Conservation (phyloP, 2,329 filamentous ascomycete species). For the Calonectria fujianensis region DNA sequence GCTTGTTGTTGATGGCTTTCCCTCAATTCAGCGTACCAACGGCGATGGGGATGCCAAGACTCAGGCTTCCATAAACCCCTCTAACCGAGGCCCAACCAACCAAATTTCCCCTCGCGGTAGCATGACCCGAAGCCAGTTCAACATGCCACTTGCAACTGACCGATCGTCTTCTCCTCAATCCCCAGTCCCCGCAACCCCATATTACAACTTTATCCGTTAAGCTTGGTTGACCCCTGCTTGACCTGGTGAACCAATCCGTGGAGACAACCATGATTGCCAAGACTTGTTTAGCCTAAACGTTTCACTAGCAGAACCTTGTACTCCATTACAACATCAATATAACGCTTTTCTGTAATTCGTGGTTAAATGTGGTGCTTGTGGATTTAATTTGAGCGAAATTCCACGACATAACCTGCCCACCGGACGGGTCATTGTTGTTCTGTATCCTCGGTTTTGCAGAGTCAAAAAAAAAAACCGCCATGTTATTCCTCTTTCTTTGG, state of each 20-base stretch:
- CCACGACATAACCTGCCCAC: neutral
- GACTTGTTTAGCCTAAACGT: slow-evolving; percentile 27
- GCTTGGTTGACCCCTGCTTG: slow-evolving; percentile 3
- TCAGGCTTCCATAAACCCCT: neutral
- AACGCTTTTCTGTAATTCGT: slow-evolving; percentile 8
- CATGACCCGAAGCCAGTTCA: neutral
- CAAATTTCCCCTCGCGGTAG: slow-evolving; percentile 6
- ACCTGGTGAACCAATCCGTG: slow-evolving; percentile 8
- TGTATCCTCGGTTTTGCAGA: neutral
- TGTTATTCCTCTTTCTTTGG: slow-evolving; percentile 42
- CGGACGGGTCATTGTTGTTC: neutral
- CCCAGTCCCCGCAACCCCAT: slow-evolving; percentile 22
- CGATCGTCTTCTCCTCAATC: slow-evolving; percentile 2
- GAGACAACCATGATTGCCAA: neutral
- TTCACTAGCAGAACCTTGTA: slow-evolving; percentile 9
- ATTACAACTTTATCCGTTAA: slow-evolving; percentile 11
- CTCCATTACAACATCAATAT: slow-evolving; percentile 21
- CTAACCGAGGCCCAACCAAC: slow-evolving; percentile 16
- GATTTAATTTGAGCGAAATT: slow-evolving; percentile 16
- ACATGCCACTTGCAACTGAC: slow-evolving; percentile 11
- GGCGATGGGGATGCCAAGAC: neutral
- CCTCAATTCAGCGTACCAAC: no score
- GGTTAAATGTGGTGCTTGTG: slow-evolving; percentile 9
- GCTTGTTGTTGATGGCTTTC: neutral
- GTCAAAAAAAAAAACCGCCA: slow-evolving; percentile 6